Evolutionary conservation across 495 filamentous ascomycete genomes (phyloP).

Genomic region (Daldinia grandis): DNA sequence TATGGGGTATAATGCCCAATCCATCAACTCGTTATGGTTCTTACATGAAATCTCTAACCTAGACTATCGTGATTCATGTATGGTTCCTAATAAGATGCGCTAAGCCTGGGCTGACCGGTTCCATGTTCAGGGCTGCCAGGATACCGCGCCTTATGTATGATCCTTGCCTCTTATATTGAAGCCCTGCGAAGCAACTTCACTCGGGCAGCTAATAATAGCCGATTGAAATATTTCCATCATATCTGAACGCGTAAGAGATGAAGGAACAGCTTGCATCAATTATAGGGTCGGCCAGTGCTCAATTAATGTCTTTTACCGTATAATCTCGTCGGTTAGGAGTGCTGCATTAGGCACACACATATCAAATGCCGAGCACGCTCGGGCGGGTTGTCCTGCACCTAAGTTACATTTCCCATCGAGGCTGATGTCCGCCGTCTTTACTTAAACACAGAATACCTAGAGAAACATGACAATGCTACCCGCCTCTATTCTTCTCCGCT

Average conservation of each 20-base stretch:
- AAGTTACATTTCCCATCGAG: background rate
- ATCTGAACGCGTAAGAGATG: background rate
- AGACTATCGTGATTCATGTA: background rate
- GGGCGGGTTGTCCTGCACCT: background rate
- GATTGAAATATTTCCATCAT: conserved; percentile 3
- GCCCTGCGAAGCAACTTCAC: conserved; percentile 1
- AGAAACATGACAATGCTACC: background rate
- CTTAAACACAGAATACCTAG: background rate
- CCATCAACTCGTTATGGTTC: too few relatives aligned
- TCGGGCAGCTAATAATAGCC: conserved; percentile 11
- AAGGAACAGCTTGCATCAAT: background rate
- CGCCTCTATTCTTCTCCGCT: background rate
- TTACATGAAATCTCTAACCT: too few relatives aligned
- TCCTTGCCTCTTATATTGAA: background rate
- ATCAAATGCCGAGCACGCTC: background rate
- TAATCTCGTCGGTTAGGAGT: background rate
- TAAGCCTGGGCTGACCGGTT: background rate
- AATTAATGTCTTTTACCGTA: background rate
- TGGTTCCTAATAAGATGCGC: background rate
- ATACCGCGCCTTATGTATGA: background rate
- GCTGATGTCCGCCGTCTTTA: background rate
- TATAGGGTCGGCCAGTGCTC: conserved; percentile 10
- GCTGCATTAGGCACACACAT: background rate
- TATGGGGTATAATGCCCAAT: too few relatives aligned
- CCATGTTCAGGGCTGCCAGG: background rate